Conservation (phyloP, 495 filamentous ascomycete genomes). For the Penicillium bialowiezense region DNA sequence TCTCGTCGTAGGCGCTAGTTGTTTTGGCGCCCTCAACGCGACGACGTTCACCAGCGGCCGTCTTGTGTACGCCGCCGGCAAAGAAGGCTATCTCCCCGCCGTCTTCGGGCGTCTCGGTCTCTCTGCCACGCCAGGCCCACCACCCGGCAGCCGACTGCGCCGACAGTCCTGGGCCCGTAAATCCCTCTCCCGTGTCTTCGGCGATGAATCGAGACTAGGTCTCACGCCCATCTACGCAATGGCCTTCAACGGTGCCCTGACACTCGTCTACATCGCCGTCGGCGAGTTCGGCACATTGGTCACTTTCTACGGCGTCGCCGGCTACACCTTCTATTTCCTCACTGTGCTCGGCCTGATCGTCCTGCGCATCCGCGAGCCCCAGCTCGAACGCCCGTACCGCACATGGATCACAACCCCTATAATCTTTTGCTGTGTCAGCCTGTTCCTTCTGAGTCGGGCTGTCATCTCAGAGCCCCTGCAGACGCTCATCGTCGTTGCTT, state of each 20-base stretch:
- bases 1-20: conserved; percentile 82
- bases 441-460: conserved; percentile 85
- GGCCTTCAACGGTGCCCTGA: conserved; percentile 71
- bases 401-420: conserved; percentile 97
- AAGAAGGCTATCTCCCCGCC: conserved; percentile 88
- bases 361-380: conserved; percentile 81
- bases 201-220: conserved; percentile 57
- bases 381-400: conserved; percentile 82
- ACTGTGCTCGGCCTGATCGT: conserved; percentile 93
- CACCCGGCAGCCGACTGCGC: conserved; percentile 43
- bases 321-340: conserved; percentile 95
- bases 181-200: conserved; percentile 54
- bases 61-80: conserved; percentile 89
- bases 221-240: conserved; percentile 91
- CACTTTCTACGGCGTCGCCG: conserved; percentile 95
- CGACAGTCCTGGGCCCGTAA: conserved; percentile 58
- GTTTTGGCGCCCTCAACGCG: conserved; percentile 90
- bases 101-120: conserved; percentile 83
- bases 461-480: conserved; percentile 88
- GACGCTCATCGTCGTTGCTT: conserved; percentile 78
- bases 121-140: conserved; percentile 26
- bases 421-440: conserved; percentile 94
- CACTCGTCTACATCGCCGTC: conserved; percentile 70
- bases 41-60: conserved; percentile 92
- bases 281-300: conserved; percentile 90